Conservation (phyloP, 371 early-diverging fungal genomes). For the Mortierella sp. region DNA sequence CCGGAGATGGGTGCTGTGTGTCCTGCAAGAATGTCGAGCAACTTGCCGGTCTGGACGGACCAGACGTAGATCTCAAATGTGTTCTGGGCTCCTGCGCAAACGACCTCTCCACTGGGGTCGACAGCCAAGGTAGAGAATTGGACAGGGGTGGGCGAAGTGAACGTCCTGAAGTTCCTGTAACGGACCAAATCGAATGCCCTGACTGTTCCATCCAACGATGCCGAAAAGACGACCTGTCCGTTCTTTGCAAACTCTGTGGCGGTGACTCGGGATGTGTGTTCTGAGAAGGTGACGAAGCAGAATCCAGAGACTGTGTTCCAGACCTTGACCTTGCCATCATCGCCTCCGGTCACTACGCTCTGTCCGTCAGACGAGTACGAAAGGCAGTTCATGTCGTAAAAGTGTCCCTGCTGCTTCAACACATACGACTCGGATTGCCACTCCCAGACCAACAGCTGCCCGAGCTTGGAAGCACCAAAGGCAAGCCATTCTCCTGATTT, state of each 20-base stretch:
- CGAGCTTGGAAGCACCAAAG: constrained; percentile 91
- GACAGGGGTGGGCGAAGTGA: constrained; percentile 95
- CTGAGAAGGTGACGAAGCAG: constrained; percentile 97
- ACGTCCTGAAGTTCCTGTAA: constrained; percentile 98
- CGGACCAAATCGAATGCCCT: constrained; percentile 97
- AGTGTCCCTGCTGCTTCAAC: constrained; percentile 98
- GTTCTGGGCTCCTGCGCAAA: constrained; percentile 96
- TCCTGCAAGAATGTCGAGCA: constrained; percentile 94
- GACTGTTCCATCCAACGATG: constrained; percentile 97
- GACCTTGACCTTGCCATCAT: constrained; percentile 97
- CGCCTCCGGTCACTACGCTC: constrained; percentile 95
- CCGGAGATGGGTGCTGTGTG: constrained; percentile 93
- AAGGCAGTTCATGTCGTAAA: constrained; percentile 91
- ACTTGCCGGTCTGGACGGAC: constrained; percentile 97
- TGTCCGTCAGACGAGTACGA: constrained; percentile 96
- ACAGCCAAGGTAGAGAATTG: constrained; percentile 95
- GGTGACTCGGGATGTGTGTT: constrained; percentile 88
- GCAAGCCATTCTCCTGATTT: constrained; percentile 97
- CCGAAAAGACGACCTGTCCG: constrained; percentile 93
- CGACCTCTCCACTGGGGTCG: constrained; percentile 96
- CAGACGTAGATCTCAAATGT: constrained; percentile 97
- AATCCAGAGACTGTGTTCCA: constrained; percentile 97
- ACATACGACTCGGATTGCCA: constrained; percentile 99
- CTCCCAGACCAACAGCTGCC: constrained; percentile 99
- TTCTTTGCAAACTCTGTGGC: constrained; percentile 93